A percentile compares a stretch with the other conserved stretches of the same genome.
These are phyloP conservation scores for Dryas drummondii DNA, from an alignment of 306 rosid species.

Conservation along the genomic window DNA sequence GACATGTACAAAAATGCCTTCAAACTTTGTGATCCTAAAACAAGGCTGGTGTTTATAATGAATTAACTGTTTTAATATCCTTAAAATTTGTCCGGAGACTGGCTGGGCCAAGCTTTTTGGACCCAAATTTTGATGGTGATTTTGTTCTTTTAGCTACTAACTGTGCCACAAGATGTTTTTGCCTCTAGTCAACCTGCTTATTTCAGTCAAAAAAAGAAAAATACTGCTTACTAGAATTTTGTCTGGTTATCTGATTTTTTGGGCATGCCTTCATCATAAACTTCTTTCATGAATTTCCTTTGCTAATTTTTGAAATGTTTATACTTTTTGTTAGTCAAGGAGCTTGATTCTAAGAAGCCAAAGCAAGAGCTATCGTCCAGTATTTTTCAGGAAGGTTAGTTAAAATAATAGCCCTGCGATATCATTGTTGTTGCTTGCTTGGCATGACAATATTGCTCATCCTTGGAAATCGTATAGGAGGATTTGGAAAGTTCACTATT, in stretches of 20 bases:
- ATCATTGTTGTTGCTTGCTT: conserved; percentile 19
- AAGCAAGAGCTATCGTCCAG: conserved; percentile 84
- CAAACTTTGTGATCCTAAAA: background rate
- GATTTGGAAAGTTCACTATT: conserved; percentile 73
- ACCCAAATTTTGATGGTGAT: background rate
- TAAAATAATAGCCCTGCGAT: conserved; percentile 10
- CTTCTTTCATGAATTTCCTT: conserved; percentile 13
- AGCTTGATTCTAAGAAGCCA: conserved; percentile 76
- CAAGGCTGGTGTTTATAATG: background rate
- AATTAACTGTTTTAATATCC: background rate
- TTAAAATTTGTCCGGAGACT: background rate
- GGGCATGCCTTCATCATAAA: conserved; percentile 2
- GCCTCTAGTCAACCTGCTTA: background rate
- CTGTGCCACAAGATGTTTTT: background rate
- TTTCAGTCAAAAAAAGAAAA: too few species aligned
- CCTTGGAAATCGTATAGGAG: conserved; percentile 54
- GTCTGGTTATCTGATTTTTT: background rate
- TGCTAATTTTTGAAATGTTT: conserved; percentile 23
- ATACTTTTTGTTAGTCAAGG: conserved; percentile 55
- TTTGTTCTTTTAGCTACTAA: background rate
- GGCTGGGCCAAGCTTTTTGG: background rate
- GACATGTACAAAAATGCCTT: background rate
- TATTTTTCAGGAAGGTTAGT: conserved; percentile 87
- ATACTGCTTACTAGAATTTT: background rate
- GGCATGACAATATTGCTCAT: conserved; percentile 17